Evolutionary conservation across 805 yeast genomes (phyloP).

Genomic region (Lachancea quebecensis): DNA sequence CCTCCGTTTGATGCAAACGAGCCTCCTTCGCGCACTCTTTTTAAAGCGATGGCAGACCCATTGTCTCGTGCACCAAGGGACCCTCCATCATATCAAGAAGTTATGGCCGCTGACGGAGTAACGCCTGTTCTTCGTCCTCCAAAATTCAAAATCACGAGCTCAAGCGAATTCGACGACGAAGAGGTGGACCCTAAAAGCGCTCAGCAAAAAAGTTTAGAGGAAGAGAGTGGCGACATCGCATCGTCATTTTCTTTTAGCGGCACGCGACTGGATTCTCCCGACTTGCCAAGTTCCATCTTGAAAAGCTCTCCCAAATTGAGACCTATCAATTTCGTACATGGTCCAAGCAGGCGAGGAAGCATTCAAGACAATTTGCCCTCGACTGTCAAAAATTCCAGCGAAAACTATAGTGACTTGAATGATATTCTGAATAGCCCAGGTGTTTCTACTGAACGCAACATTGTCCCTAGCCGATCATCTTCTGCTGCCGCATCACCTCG

Average conservation of each 20-base stretch:
- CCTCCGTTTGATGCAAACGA: conserved; percentile 52
- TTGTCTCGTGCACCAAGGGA: conserved; percentile 5
- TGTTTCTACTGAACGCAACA: conserved; percentile 6
- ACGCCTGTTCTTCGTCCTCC: neutral
- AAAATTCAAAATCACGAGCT: conserved; percentile 3
- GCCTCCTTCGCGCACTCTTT: conserved; percentile 24
- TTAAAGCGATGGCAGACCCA: neutral
- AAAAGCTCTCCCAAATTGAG: conserved; percentile 28
- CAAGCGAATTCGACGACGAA: neutral
- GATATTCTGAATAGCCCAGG: conserved; percentile 16
- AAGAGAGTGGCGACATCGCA: conserved; percentile 24
- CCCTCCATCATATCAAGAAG: conserved; percentile 13
- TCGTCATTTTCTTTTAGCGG: conserved; percentile 31
- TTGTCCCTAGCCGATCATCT: conserved; percentile 8
- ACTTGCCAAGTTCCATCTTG: conserved; percentile 31
- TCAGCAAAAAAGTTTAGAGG: conserved; percentile 11
- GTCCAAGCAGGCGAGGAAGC: conserved; percentile 11
- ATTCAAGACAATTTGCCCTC: conserved; percentile 25
- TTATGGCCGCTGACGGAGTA: conserved; percentile 9
- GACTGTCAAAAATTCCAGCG: conserved; percentile 23
- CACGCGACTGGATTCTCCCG: conserved; percentile 18
- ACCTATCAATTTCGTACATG: conserved; percentile 11
- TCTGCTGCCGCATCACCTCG: conserved; percentile 16
- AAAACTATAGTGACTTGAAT: conserved; percentile 22
- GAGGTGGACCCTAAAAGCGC: neutral